Evolutionary conservation across 2,329 filamentous ascomycete species (phyloP), one percentile per base, ranked within the genome.

Genomic region (Ceratocystis harringtonii): DNA sequence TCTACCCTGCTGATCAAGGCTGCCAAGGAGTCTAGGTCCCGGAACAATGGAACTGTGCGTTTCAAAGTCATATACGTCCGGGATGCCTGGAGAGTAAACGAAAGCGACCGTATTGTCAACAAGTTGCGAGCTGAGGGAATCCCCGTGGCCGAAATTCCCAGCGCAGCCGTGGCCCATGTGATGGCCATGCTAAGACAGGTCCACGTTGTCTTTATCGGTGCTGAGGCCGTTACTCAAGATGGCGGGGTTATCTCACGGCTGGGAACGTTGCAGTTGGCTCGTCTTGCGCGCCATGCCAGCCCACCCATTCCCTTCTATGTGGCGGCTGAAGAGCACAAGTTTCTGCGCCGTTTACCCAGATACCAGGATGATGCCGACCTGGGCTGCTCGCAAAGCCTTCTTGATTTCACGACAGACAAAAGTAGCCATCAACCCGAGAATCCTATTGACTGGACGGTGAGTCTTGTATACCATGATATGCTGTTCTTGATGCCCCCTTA

Each of bases 281-380:
- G 90, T 70, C 78, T 96, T 63, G 91, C 92, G 4, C 86, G 86
- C 71, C 74, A 76, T 32, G 79, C 79, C 57, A 84, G 86, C 48
- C 69, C 69, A 15, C 68, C 64, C 15, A 86, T 89, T 68, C 88
- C 88, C 0, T 90, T 97, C 70, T 96, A 95, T 72, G 91, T 96
- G 19, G 91, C 94, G 4, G 88, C 88, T 0, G 94, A 99, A 78
- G 95, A 89, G 71, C 94, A 99, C 79, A 99, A 99, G 77, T 96
- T 99, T 73, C 90, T 95, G 58, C 83, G 91, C 71, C 81, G 94
- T 65, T 32, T 65, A 30, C 90, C 92, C 1, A 77, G 94, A 25
- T 85, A 87, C 68, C 90, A 96, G 75, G 63, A 60, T 36, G 68
- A 69, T 52, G 84, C 86, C 67, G 89, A 94, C 72, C 78, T 95